Evolutionary conservation across 2,329 filamentous ascomycete species (phyloP), one percentile per base, ranked within the genome.

Genomic region (Colletotrichum magnum): DNA sequence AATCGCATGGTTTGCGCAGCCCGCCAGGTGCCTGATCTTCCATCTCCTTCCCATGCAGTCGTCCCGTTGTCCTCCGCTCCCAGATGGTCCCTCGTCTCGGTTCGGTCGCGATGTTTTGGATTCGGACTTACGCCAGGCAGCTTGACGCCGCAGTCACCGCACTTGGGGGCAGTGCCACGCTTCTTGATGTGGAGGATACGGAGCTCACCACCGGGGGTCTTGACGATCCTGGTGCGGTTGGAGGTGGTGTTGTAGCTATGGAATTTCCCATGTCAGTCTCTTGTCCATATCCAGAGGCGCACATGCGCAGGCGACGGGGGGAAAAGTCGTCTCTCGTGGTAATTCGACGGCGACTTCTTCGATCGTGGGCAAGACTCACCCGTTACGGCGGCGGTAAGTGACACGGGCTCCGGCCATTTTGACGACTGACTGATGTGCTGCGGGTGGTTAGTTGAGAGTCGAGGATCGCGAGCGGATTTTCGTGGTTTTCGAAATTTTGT

Each of bases 111-210:
- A 26, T 57, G 13, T 47, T 36, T 3, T 63, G 57, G 68, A 63
- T 21, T 62, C 74, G 67, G 73, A 97, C 94, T 93, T 94, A 99
- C 95, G 86, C 96, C 96, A 82, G 94, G 91, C 81, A 99, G 93
- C 89, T 98, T 98, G 88, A 90, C 91, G 82, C 96, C 96, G 83
- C 97, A 99, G 90, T 99, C 96, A 90, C 97, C 94, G 84, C 96
- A 99, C 90, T 99, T 99, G 83, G 96, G 96, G 75, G 95, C 93
- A 83, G 94, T 97, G 79, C 95, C 96, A 85, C 92, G 93, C 94
- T 99, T 99, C 93, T 98, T 98, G 89, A 98, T 95, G 92, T 99
- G 95, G 79, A 98, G 93, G 83, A 97, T 92, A 84, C 96, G 92
- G 81, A 97, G 92, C 84, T 95, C 90, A 84, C 96, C 96, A 85